Evolutionary conservation across 2,329 filamentous ascomycete genomes (phyloP).

Genomic region (Aspergillus amoenus): DNA sequence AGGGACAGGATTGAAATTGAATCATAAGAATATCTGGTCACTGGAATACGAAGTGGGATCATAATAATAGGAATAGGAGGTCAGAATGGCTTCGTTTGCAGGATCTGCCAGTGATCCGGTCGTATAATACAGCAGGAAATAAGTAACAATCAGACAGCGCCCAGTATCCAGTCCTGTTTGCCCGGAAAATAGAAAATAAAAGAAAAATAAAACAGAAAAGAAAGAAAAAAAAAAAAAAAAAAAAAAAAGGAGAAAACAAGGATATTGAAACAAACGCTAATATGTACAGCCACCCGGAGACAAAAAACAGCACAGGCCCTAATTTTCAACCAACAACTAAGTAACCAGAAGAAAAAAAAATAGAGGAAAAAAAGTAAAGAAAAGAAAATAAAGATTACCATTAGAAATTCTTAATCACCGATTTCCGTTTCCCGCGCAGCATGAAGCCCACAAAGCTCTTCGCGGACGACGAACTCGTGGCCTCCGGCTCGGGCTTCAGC

Average conservation of each 20-base stretch:
- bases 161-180: too few species aligned
- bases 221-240: not conserved
- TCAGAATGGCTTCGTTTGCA: too few species aligned
- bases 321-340: not conserved
- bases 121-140: too few species aligned
- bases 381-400: not conserved
- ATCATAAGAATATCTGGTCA: too few species aligned
- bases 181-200: too few species aligned
- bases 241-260: not conserved
- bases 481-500: conserved; percentile 1
- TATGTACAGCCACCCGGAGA: not conserved
- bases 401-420: conserved; percentile 20
- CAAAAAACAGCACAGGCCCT: not conserved
- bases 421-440: conserved; percentile 22
- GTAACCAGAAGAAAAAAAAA: not conserved
- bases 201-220: not conserved
- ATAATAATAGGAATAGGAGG: too few species aligned
- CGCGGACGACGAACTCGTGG: conserved; percentile 6
- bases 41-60: too few species aligned
- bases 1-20: too few species aligned
- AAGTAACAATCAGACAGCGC: too few species aligned
- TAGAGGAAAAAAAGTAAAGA: not conserved
- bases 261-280: not conserved
- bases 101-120: too few species aligned
- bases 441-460: conserved; percentile 26